Evolutionary conservation across 805 yeast species (phyloP).

Genomic region (Candida hispaniensis): DNA sequence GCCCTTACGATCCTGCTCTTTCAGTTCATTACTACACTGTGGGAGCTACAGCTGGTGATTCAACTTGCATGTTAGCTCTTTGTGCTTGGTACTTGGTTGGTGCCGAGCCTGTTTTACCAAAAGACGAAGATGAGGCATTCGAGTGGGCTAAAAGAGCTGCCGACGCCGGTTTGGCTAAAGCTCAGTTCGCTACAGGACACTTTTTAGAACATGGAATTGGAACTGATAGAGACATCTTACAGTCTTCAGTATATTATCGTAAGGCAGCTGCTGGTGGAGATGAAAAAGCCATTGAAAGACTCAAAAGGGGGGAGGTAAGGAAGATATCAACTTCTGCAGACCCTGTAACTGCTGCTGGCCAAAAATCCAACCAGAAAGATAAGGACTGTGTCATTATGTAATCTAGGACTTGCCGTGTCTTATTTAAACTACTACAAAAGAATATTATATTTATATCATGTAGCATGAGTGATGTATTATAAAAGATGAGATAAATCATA

Average conservation of each 20-base stretch:
- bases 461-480: no score
- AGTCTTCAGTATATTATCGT: constrained; percentile 64
- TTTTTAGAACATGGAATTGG: constrained; percentile 86
- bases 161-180: constrained; percentile 58
- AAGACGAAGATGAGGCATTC: constrained; percentile 76
- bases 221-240: constrained; percentile 44
- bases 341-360: no score
- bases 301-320: constrained; percentile 18
- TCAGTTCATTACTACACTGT: constrained; percentile 88
- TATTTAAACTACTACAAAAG: no score
- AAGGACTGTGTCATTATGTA: constrained; percentile 27
- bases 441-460: no score
- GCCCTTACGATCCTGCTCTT: constrained; percentile 65
- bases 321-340: constrained; percentile 11
- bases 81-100: constrained; percentile 98
- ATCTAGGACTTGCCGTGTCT: no score
- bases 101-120: constrained; percentile 66
- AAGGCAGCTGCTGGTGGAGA: constrained; percentile 59
- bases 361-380: no score
- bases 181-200: constrained; percentile 74
- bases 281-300: constrained; percentile 36
- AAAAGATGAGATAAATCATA: no score
- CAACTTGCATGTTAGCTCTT: constrained; percentile 81
- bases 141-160: constrained; percentile 94
- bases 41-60: constrained; percentile 82